phyloP scores from a whole-genome alignment of 441 rosid genomes.

The Capsella rubella region DNA sequence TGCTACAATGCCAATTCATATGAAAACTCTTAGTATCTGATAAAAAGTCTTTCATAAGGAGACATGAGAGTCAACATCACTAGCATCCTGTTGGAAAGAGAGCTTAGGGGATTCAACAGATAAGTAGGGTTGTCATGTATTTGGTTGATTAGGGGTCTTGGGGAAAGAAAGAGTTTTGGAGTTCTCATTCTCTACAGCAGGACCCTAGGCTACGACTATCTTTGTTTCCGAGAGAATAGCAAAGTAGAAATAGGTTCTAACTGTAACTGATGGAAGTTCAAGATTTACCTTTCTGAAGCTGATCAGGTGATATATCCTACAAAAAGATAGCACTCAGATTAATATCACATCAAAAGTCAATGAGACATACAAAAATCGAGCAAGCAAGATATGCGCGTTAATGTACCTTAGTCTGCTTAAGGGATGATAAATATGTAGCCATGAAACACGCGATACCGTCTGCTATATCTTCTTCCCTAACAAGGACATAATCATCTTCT shows the following conservation, averaged over 20 bases:
- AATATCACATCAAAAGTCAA: neutral
- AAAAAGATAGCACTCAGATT: slow-evolving; percentile 23
- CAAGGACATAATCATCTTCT: slow-evolving; percentile 84
- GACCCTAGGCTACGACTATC: neutral
- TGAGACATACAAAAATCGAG: neutral
- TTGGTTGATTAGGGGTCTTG: neutral
- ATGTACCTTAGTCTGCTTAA: slow-evolving; percentile 84
- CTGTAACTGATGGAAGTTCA: neutral
- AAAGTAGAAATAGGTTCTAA: neutral
- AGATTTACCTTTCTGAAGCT: slow-evolving; percentile 87
- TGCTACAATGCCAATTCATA: slow-evolving; percentile 56
- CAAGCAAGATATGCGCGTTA: neutral
- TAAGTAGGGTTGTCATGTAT: neutral
- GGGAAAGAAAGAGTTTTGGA: neutral
- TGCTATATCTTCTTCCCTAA: slow-evolving; percentile 92
- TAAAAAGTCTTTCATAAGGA: neutral
- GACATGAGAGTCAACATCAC: slow-evolving; percentile 6
- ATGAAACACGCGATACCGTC: slow-evolving; percentile 95
- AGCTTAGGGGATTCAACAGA: neutral
- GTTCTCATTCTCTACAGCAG: slow-evolving; percentile 4
- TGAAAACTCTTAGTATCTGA: slow-evolving; percentile 26
- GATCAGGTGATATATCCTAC: slow-evolving; percentile 86
- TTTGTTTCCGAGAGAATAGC: no score
- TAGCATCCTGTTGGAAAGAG: slow-evolving; percentile 5
- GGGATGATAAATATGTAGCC: slow-evolving; percentile 88